Percentiles rank a stretch among this genome's conserved stretches.
phyloP scores from a whole-genome alignment of 768 basidiomycete genomes.

The Gloeostereum incarnatum region DNA sequence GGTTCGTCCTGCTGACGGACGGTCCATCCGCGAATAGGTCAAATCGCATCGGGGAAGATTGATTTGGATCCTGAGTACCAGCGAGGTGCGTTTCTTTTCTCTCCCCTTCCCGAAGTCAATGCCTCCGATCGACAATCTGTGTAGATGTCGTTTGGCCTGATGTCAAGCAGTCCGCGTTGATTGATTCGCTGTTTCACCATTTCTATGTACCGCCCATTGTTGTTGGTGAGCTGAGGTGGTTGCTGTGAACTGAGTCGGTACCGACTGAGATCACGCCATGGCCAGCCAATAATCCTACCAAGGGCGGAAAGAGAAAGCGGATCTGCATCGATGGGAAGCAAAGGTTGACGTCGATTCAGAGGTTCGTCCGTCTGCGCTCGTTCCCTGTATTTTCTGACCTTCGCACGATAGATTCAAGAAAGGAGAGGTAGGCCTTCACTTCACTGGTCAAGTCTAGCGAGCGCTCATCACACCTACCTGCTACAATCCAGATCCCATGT shows the following conservation, averaged over 20 bases:
- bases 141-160: slow-evolving; percentile 63
- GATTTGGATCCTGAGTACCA: slow-evolving; percentile 62
- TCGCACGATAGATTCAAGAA: slow-evolving; percentile 36
- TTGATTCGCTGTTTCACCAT: slow-evolving; percentile 56
- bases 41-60: slow-evolving; percentile 33
- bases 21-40: too few relatives aligned
- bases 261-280: not conserved
- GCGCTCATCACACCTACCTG: slow-evolving; percentile 5
- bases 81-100: slow-evolving; percentile 29
- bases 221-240: slow-evolving; percentile 46
- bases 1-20: too few relatives aligned
- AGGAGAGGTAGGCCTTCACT: slow-evolving; percentile 38
- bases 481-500: slow-evolving; percentile 5
- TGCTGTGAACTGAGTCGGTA: too few relatives aligned
- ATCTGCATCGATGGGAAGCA: slow-evolving; percentile 69
- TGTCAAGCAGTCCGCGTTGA: slow-evolving; percentile 46
- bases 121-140: not conserved
- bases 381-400: not conserved
- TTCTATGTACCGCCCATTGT: slow-evolving; percentile 63
- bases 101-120: not conserved
- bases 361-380: slow-evolving; percentile 34
- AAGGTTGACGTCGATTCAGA: slow-evolving; percentile 54
- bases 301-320: slow-evolving; percentile 21
- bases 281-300: slow-evolving; percentile 19
- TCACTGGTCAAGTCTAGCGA: too few relatives aligned